Conservation (phyloP, 805 yeast genomes). For the Tetrapisispora nanseiensis region DNA sequence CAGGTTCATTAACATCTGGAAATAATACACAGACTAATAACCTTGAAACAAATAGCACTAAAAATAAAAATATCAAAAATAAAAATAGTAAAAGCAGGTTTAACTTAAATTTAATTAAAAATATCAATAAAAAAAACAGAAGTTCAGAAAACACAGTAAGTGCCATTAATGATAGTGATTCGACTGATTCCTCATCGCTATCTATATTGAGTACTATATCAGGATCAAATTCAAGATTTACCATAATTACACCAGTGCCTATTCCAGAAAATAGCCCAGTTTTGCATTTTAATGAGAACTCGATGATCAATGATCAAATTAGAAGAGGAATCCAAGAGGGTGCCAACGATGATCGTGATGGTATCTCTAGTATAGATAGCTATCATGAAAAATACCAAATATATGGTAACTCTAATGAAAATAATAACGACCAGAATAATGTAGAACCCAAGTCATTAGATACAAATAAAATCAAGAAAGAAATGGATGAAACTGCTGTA, state of each 20-base stretch:
- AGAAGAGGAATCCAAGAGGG: background rate
- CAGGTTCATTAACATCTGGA: background rate
- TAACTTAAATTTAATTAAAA: background rate
- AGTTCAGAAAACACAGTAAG: background rate
- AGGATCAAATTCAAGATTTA: background rate
- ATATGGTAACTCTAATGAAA: no score
- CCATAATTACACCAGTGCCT: background rate
- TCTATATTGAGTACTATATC: background rate
- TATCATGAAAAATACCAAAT: background rate
- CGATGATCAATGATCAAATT: background rate
- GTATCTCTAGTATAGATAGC: background rate
- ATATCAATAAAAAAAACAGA: background rate
- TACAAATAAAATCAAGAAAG: no score
- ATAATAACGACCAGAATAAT: no score
- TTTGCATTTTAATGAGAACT: background rate
- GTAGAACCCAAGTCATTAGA: no score
- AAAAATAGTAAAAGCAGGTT: background rate
- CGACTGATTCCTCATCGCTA: background rate
- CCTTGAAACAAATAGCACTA: background rate
- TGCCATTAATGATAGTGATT: background rate
- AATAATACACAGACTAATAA: no score
- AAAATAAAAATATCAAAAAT: background rate
- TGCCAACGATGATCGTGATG: background rate
- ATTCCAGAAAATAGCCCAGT: conserved; percentile 1
- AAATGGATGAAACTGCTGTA: no score